phyloP scores from a whole-genome alignment of 2,329 filamentous ascomycete genomes.

The Pseudogymnoascus sp. region DNA sequence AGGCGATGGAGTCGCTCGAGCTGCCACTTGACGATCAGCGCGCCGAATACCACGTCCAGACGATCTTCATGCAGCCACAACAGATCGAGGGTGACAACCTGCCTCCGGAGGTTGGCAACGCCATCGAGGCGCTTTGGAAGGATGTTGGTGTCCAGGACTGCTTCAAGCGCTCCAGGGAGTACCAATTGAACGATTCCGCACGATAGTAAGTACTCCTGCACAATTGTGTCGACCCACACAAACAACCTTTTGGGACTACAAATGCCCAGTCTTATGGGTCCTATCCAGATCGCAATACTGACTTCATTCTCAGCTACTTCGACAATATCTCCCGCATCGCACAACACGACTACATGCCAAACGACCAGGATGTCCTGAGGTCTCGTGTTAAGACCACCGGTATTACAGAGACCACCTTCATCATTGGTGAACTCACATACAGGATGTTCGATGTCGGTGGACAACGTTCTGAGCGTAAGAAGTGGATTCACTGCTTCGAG shows the following conservation, averaged over 20 bases:
- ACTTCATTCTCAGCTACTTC: constrained; percentile 59
- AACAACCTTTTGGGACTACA: too few relatives aligned
- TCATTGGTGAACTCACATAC: constrained; percentile 86
- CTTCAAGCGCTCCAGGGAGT: constrained; percentile 78
- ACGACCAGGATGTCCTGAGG: constrained; percentile 89
- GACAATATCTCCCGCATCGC: constrained; percentile 68
- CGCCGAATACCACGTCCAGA: constrained; percentile 29
- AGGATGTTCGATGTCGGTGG: constrained; percentile 81
- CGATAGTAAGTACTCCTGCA: constrained; percentile 60
- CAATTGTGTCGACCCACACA: too few relatives aligned
- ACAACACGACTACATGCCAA: constrained; percentile 70
- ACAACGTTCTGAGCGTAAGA: constrained; percentile 66
- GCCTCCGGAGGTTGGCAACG: constrained; percentile 67
- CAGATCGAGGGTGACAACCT: constrained; percentile 77
- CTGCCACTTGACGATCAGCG: constrained; percentile 65
- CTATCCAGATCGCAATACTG: background rate
- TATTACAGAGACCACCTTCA: constrained; percentile 92
- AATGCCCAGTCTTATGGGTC: too few relatives aligned
- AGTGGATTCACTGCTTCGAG: constrained; percentile 74
- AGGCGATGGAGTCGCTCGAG: constrained; percentile 80
- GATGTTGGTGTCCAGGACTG: constrained; percentile 79
- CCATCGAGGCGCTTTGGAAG: constrained; percentile 75
- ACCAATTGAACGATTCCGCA: constrained; percentile 91
- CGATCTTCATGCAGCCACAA: constrained; percentile 31
- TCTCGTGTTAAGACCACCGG: constrained; percentile 88